Conservation (phyloP, 202 grass and related monocot species). For the Zoysia matrella region DNA sequence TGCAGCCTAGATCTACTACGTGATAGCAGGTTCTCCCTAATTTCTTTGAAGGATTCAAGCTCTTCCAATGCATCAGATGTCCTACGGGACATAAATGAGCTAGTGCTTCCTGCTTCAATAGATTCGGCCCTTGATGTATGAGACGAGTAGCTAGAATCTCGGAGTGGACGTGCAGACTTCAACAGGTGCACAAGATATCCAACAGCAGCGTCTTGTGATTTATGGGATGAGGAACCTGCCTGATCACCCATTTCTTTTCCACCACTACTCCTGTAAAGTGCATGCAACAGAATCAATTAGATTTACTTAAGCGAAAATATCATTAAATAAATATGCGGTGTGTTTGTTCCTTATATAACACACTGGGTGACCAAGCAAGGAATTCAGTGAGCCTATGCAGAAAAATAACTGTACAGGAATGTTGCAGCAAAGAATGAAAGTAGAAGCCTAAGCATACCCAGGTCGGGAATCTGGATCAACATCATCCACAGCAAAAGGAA, state of each 20-base stretch:
- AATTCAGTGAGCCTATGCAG: slow-evolving; percentile 8
- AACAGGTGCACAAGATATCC: slow-evolving; percentile 85
- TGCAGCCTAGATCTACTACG: slow-evolving; percentile 64
- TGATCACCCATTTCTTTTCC: slow-evolving; percentile 65
- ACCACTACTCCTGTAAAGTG: slow-evolving; percentile 68
- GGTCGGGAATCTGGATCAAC: slow-evolving; percentile 89
- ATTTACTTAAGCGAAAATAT: neutral
- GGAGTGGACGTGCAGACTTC: slow-evolving; percentile 65
- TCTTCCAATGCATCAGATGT: slow-evolving; percentile 83
- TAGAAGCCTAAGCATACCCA: slow-evolving; percentile 60
- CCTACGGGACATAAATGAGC: slow-evolving; percentile 71
- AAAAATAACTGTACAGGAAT: neutral
- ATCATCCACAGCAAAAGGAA: slow-evolving; percentile 98
- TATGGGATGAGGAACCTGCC: slow-evolving; percentile 65
- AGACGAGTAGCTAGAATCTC: slow-evolving; percentile 72
- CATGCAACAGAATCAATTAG: neutral
- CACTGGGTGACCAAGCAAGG: neutral
- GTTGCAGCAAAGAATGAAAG: slow-evolving; percentile 7
- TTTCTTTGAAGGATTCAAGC: slow-evolving; percentile 77
- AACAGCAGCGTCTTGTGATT: slow-evolving; percentile 89
- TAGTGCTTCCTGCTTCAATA: slow-evolving; percentile 55
- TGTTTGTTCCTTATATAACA: slow-evolving; percentile 12
- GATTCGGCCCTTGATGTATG: slow-evolving; percentile 69
- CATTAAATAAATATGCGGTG: neutral
- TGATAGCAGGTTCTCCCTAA: slow-evolving; percentile 68